Conservation (phyloP, 768 basidiomycete species). For the Boletus speciosus region DNA sequence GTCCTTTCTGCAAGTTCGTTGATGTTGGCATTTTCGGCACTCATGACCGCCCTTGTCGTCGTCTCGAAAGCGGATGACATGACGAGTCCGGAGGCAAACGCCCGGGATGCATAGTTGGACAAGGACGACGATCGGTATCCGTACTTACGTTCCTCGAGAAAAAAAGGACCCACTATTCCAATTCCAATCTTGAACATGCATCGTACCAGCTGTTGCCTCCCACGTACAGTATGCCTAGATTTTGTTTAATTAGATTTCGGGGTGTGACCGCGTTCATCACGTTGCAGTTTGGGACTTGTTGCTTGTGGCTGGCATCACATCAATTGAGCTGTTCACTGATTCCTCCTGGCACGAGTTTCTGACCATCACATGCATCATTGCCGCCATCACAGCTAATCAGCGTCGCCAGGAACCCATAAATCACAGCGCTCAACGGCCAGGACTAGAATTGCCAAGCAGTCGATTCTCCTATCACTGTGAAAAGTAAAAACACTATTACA, state of each 20-base stretch:
- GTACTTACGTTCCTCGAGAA: background rate
- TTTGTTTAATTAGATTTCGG: background rate
- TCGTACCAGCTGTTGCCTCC: background rate
- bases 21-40: constrained; percentile 55
- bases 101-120: constrained; percentile 14
- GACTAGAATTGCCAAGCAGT: no score
- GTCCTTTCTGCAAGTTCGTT: constrained; percentile 59
- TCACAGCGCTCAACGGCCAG: no score
- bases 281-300: no score
- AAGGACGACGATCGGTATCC: background rate
- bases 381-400: no score
- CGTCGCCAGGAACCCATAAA: no score
- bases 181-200: background rate
- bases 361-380: no score
- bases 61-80: constrained; percentile 33
- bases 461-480: no score
- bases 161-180: background rate
- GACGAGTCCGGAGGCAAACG: constrained; percentile 15
- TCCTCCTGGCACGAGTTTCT: no score
- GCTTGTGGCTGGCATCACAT: no score
- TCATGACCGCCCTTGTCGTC: constrained; percentile 53
- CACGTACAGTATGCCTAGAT: background rate
- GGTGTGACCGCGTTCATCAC: no score
- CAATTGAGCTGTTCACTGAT: no score
- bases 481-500: no score